phyloP scores from a whole-genome alignment of 2,329 filamentous ascomycete species.

The Diaporthe humulicola region DNA sequence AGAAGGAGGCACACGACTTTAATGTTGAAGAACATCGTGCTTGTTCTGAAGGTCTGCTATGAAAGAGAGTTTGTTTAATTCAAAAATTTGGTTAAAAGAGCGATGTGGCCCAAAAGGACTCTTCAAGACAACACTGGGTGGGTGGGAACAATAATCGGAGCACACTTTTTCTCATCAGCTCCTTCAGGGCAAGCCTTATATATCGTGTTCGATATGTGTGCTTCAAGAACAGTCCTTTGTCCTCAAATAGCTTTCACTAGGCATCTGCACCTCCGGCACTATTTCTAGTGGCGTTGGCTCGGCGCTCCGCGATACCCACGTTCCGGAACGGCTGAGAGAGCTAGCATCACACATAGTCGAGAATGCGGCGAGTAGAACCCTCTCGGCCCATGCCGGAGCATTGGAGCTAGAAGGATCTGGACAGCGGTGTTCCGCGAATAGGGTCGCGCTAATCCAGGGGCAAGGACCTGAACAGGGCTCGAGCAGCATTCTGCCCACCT shows the following conservation, averaged over 20 bases:
- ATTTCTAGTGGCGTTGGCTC: background rate
- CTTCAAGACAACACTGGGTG: background rate
- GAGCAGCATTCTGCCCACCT: background rate
- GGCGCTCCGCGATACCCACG: background rate
- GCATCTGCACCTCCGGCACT: background rate
- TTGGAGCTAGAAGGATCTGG: conserved; percentile 20
- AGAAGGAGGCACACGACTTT: background rate
- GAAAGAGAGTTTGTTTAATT: background rate
- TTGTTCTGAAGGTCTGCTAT: background rate
- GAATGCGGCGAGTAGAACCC: background rate
- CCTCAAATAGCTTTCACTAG: background rate
- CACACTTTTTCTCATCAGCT: rapidly evolving
- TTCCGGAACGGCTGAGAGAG: conserved; percentile 1
- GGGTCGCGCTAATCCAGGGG: conserved; percentile 3
- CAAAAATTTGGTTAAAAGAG: background rate
- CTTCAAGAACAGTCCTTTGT: background rate
- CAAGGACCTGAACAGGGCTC: background rate
- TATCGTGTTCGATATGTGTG: background rate
- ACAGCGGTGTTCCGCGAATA: background rate
- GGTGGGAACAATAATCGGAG: background rate
- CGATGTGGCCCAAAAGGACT: background rate
- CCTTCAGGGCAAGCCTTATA: background rate
- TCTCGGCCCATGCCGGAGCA: background rate
- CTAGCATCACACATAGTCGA: background rate
- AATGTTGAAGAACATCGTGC: background rate